These are phyloP conservation scores for Solanum sejunctum DNA, from an alignment of 257 asterid species.

Conservation along the genomic window DNA sequence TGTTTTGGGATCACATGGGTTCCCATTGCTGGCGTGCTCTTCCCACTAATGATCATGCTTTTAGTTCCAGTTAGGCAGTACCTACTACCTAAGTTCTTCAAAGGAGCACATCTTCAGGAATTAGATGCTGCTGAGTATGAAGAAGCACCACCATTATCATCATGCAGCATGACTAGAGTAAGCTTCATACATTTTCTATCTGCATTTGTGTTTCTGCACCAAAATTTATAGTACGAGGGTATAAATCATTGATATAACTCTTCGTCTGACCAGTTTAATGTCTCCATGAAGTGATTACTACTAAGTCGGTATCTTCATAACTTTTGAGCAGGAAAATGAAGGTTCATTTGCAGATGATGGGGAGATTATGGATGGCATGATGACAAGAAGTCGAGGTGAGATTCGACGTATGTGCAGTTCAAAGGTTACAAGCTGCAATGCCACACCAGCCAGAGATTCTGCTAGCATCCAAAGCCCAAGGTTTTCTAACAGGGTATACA, in stretches of 20 bases:
- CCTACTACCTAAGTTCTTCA: conserved; percentile 5
- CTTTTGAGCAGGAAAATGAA: background rate
- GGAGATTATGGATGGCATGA: conserved; percentile 5
- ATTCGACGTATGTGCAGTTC: conserved; percentile 5
- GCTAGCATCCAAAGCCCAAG: background rate
- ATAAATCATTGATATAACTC: background rate
- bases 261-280: background rate
- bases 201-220: background rate
- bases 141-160: conserved; percentile 7
- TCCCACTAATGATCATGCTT: conserved; percentile 13
- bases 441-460: conserved; percentile 6
- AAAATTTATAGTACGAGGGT: background rate
- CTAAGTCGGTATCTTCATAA: background rate
- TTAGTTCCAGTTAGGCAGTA: conserved; percentile 11
- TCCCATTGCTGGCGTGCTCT: conserved; percentile 11
- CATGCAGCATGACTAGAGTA: conserved; percentile 7
- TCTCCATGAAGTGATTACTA: background rate
- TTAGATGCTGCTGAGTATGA: conserved; percentile 11
- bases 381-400: conserved; percentile 14
- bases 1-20: conserved; percentile 15
- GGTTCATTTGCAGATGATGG: conserved; percentile 3
- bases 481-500: background rate
- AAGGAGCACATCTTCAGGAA: conserved; percentile 10
- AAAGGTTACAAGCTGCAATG: background rate
- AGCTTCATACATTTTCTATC: background rate